These are phyloP conservation scores for Thielaviopsis populi DNA, from an alignment of 2,329 filamentous ascomycete species.

Conservation along the genomic window DNA sequence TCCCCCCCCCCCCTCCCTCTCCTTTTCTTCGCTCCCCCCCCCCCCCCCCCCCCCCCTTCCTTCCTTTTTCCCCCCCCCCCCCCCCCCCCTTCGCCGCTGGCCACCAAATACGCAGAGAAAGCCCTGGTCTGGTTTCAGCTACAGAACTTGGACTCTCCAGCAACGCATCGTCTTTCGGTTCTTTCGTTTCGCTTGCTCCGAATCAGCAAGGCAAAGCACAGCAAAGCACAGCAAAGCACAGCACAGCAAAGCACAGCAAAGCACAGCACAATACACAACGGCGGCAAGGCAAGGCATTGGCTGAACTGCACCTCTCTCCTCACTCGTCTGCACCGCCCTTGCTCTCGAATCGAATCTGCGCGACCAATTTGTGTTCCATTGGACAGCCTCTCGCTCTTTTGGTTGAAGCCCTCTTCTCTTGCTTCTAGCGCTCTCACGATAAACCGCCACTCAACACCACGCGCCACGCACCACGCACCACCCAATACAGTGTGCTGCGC, in stretches of 20 bases:
- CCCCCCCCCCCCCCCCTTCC: neutral
- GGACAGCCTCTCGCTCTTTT: neutral
- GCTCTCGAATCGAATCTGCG: neutral
- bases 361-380: neutral
- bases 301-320: neutral
- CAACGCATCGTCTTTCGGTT: slow-evolving; percentile 5
- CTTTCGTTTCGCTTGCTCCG: slow-evolving; percentile 2
- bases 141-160: neutral
- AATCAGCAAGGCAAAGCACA: neutral
- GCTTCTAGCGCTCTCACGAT: neutral
- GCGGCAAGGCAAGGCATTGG: too few species aligned
- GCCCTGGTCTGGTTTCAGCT: slow-evolving; percentile 2
- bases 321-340: neutral
- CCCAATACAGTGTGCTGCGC: neutral
- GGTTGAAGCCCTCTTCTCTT: too few species aligned
- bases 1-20: neutral
- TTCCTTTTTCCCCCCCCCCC: neutral
- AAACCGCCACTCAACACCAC: neutral
- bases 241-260: too few species aligned
- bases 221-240: too few species aligned
- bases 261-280: neutral
- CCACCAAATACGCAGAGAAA: neutral
- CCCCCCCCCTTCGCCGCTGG: neutral
- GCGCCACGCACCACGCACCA: neutral
- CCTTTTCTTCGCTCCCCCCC: neutral